A percentile compares a stretch with the other conserved stretches of the same genome.
Evolutionary conservation across 495 filamentous ascomycete species (phyloP).

Genomic region (Lichenothelia convexa): DNA sequence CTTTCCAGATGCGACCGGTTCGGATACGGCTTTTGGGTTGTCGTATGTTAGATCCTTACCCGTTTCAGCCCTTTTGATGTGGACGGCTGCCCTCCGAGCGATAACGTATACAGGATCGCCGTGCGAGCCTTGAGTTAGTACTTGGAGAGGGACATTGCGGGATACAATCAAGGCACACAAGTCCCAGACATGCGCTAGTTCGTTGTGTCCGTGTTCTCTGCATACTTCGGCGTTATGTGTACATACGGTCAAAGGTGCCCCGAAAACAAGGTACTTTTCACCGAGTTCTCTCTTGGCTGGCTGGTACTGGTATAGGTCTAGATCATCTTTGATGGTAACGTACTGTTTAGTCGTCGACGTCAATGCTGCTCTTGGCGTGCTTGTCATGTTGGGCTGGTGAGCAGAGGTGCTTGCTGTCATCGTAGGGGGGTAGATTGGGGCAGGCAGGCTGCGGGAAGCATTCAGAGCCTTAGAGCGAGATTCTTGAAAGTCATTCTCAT

Average conservation of each 20-base stretch:
- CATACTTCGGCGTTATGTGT: slow-evolving; percentile 66
- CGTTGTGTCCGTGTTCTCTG: slow-evolving; percentile 47
- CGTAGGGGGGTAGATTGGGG: too few relatives aligned
- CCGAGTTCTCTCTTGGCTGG: slow-evolving; percentile 65
- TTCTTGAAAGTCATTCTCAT: slow-evolving; percentile 28
- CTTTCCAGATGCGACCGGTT: slow-evolving; percentile 27
- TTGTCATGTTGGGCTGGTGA: too few relatives aligned
- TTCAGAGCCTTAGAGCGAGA: slow-evolving; percentile 33
- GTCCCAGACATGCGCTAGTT: slow-evolving; percentile 71
- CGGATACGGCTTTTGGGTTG: slow-evolving; percentile 13
- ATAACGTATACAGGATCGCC: slow-evolving; percentile 42
- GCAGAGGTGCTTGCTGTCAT: too few relatives aligned
- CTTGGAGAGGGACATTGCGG: slow-evolving; percentile 51
- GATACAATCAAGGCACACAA: slow-evolving; percentile 60
- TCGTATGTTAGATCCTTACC: slow-evolving; percentile 32
- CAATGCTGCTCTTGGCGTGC: too few relatives aligned
- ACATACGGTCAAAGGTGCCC: slow-evolving; percentile 61
- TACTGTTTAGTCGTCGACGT: slow-evolving; percentile 32
- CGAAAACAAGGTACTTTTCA: slow-evolving; percentile 64
- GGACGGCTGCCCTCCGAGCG: slow-evolving; percentile 27
- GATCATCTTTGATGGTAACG: slow-evolving; percentile 53
- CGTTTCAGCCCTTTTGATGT: slow-evolving; percentile 23
- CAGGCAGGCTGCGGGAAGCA: slow-evolving; percentile 38
- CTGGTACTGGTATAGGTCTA: slow-evolving; percentile 39
- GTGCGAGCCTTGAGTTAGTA: slow-evolving; percentile 30